Base-by-base conservation (phyloP, 2,329 filamentous ascomycete genomes). In the Neonectria coccinea region DNA sequence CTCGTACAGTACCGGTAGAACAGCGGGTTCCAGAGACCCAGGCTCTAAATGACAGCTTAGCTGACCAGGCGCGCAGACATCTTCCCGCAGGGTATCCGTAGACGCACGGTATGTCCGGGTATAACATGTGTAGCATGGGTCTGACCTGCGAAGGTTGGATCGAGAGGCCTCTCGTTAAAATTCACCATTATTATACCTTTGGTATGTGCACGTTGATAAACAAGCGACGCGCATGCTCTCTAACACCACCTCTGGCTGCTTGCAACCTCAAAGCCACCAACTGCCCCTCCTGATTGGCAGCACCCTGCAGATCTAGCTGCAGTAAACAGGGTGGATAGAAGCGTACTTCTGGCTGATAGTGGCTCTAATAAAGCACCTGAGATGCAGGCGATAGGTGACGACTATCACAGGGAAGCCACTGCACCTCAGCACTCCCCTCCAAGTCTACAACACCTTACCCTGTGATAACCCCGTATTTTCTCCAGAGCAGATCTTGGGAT, bases 401-500 rank as follows among this genome's bases (percentile, higher is more conserved):
- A 25, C 25, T 31, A 31, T 50, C 16, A 14, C 25, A n/a, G 5
- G 25, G 25, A 25, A 25, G 10, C 47, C 27, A 31, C 14, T 27
- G 27, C 29, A 11, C n/a, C 14, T 18, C 44, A 22, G 14, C 7
- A 14, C 22, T 20, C 45, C 8, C 16, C 16, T 5, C n/a, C 27
- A 18, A 51, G 27, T n/a, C 27, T n/a, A 14, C 33, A 25, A 48
- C 29, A 22, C 44, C 29, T 33, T 36, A 27, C 2, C 42, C 45
- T 20, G 9, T 18, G 39, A 4, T 8, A 42, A 18, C 39, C 39
- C 39, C n/a, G 39, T 18, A 20, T 18, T 20, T 42, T 12, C 3
- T 12, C 7, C 16, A 27, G 29, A 27, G 12, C 31, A 61, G 48
- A 61, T 53, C 52, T 56, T 55, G 42, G 47, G 36, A 61, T 59